Evolutionary conservation across 768 basidiomycete genomes (phyloP), one percentile per base, ranked within the genome.

Genomic region (Leccinum disarticulatum): DNA sequence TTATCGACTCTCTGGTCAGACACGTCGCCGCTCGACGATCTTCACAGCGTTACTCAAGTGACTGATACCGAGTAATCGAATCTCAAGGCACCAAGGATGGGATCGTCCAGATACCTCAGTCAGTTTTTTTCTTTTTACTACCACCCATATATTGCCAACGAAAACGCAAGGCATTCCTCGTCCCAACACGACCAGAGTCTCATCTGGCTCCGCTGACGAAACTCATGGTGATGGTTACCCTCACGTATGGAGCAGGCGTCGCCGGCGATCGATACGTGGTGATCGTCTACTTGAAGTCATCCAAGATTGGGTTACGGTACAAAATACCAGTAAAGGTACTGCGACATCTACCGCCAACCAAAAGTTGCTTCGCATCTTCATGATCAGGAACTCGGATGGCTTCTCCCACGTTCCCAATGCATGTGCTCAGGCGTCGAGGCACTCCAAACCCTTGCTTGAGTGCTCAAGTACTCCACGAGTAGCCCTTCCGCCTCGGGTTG

Each of bases 341-440:
- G 30, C 30, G 30, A 30, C 30, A 30, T 30, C 9, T 30, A 30
- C 30, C 30, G 30, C 30, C 9, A 30, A 30, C 30, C 30, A 30
- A 30, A 30, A 30, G n/a, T n/a, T n/a, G n/a, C n/a, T n/a, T 15
- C 46, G 19, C 19, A 47, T 3, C 10, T 22, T n/a, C 19, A 38
- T 38, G n/a, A 38, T 38, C 15, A 38, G 15, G 15, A 17, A 38
- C 13, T 38, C 36, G 15, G 46, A 22, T 22, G 11, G 10, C 46
- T 22, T 22, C 19, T 19, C 22, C 57, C 61, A 6, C 50, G 51
- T 35, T 66, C 65, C 59, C 65, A 63, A 5, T 6, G 0, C 61
- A 63, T 56, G 11, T 58, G 43, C 0, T 51, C 38, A 17, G 50
- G 8, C 3, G n/a, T 43, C 7, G 58, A 13, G 49, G 57, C 54